Evolutionary conservation across 495 filamentous ascomycete species (phyloP).

Genomic region (Tuber indicum): DNA sequence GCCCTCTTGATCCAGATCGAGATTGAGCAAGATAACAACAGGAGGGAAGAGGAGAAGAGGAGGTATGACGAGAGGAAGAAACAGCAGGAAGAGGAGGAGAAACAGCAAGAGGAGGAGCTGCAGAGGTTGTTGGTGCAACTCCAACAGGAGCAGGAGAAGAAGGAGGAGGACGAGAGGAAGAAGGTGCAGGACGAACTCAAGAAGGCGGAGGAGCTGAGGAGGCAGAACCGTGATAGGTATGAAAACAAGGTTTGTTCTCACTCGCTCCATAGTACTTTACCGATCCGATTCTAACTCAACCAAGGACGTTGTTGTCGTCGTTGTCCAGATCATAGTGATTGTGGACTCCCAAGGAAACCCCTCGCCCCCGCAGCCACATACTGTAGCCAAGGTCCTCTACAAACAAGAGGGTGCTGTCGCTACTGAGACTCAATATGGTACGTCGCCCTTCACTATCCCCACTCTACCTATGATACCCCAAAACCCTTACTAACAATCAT

Average conservation of each 20-base stretch:
- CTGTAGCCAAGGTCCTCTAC: slow-evolving; percentile 20
- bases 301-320: slow-evolving; percentile 26
- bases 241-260: slow-evolving; percentile 20
- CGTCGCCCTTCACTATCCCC: background rate
- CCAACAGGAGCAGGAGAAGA: background rate
- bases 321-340: slow-evolving; percentile 18
- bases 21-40: slow-evolving; percentile 14
- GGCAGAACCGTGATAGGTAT: slow-evolving; percentile 12
- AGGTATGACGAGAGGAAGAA: slow-evolving; percentile 13
- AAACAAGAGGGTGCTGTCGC: slow-evolving; percentile 5
- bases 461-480: slow-evolving; percentile 6
- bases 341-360: slow-evolving; percentile 6
- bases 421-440: slow-evolving; percentile 27
- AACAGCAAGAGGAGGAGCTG: background rate
- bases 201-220: slow-evolving; percentile 17
- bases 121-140: background rate
- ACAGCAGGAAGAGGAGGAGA: slow-evolving; percentile 6
- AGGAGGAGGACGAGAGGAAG: background rate
- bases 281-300: slow-evolving; percentile 4
- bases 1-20: slow-evolving; percentile 7
- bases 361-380: slow-evolving; percentile 18
- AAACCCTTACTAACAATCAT: background rate
- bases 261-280: background rate
- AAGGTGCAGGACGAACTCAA: slow-evolving; percentile 14
- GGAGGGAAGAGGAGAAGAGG: slow-evolving; percentile 14